Percentiles rank a stretch among this genome's conserved stretches.
These are phyloP conservation scores for Boletellus emodensis DNA, from an alignment of 768 basidiomycete genomes.

Conservation along the genomic window DNA sequence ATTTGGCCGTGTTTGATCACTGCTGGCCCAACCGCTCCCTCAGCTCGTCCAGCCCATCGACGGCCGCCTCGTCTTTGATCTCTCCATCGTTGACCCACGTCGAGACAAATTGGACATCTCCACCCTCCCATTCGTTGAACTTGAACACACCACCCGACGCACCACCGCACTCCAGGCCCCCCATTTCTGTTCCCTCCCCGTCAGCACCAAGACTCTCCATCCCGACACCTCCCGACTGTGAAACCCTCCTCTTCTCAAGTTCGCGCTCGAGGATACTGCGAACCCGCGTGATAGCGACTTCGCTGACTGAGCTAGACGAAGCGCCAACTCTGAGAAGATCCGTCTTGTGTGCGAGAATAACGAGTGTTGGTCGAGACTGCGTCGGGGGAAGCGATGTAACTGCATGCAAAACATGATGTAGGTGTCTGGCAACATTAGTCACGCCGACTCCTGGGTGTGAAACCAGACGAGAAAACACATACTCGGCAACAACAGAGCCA, in stretches of 20 bases:
- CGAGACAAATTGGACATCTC: slow-evolving; percentile 65
- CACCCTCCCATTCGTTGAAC: slow-evolving; percentile 82
- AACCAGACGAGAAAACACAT: slow-evolving; percentile 29
- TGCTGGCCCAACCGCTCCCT: slow-evolving; percentile 46
- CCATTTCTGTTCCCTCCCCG: slow-evolving; percentile 59
- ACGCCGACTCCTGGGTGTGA: background rate
- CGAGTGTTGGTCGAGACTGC: slow-evolving; percentile 51
- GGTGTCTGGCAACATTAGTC: slow-evolving; percentile 45
- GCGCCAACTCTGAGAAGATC: slow-evolving; percentile 57
- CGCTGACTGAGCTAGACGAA: slow-evolving; percentile 31
- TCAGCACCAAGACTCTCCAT: slow-evolving; percentile 74
- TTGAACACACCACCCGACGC: slow-evolving; percentile 54
- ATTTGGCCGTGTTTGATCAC: slow-evolving; percentile 29
- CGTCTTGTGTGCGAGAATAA: slow-evolving; percentile 73
- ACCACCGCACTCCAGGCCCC: slow-evolving; percentile 68
- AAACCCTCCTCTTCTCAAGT: slow-evolving; percentile 68
- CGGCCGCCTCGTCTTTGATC: slow-evolving; percentile 24
- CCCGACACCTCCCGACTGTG: slow-evolving; percentile 61
- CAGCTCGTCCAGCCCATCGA: slow-evolving; percentile 41
- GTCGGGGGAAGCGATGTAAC: slow-evolving; percentile 73
- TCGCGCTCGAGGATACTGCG: slow-evolving; percentile 79
- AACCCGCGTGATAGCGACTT: slow-evolving; percentile 67
- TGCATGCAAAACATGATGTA: slow-evolving; percentile 68
- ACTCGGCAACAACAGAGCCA: slow-evolving; percentile 77
- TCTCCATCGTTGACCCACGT: slow-evolving; percentile 45